A percentile compares a stretch with the other conserved stretches of the same genome.
These are phyloP conservation scores for Macrocybe sp. DNA, from an alignment of 1,284 basidiomycete genomes.

Conservation along the genomic window DNA sequence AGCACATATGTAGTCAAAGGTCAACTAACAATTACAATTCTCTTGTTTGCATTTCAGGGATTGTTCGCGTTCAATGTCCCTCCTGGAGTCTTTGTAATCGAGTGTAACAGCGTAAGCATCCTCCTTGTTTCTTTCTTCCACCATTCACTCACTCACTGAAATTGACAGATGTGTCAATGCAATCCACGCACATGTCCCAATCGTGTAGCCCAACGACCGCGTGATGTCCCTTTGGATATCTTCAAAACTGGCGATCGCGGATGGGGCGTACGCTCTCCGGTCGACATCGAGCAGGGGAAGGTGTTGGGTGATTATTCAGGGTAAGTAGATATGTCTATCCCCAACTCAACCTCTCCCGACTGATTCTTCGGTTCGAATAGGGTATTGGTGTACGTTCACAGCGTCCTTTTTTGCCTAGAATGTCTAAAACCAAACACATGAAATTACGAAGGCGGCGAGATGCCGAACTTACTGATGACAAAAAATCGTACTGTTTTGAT, in stretches of 20 bases:
- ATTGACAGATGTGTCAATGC: slow-evolving; percentile 41
- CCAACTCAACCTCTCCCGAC: slow-evolving; percentile 3
- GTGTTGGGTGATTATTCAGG: slow-evolving; percentile 62
- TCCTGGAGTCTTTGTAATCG: slow-evolving; percentile 45
- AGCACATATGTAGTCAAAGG: no score
- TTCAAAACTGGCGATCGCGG: slow-evolving; percentile 51
- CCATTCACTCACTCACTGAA: not conserved
- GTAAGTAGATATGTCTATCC: slow-evolving; percentile 27
- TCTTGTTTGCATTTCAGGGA: slow-evolving; percentile 29
- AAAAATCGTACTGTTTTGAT: slow-evolving; percentile 47
- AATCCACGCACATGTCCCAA: slow-evolving; percentile 37
- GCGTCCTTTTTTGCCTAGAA: not conserved
- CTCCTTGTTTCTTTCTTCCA: not conserved
- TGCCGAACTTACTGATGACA: slow-evolving; percentile 23
- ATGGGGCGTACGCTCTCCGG: slow-evolving; percentile 47
- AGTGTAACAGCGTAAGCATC: slow-evolving; percentile 50
- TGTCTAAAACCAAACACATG: no score
- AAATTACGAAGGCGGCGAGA: slow-evolving; percentile 9
- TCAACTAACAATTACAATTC: not conserved
- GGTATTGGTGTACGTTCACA: slow-evolving; percentile 23
- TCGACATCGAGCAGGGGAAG: slow-evolving; percentile 40
- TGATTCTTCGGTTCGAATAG: slow-evolving; percentile 12
- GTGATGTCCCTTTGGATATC: slow-evolving; percentile 44
- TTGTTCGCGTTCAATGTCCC: slow-evolving; percentile 42
- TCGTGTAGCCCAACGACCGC: slow-evolving; percentile 47